Conservation (phyloP, 2,329 filamentous ascomycete species). For the Atkinsonella texensis region DNA sequence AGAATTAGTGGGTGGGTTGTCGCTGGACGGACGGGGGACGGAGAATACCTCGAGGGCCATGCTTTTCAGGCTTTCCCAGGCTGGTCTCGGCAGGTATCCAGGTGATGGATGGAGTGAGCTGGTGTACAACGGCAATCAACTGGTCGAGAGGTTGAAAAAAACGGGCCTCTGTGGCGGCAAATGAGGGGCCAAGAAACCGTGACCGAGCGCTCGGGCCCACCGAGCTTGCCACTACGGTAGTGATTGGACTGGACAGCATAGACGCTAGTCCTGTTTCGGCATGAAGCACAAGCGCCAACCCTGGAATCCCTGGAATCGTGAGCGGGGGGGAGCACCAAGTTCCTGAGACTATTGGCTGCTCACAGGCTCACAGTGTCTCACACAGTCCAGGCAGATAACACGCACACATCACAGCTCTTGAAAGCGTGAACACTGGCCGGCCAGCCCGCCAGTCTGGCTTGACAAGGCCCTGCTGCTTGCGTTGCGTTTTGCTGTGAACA, state of each 20-base stretch:
- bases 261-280: conserved; percentile 8
- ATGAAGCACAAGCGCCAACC: conserved; percentile 9
- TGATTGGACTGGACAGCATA: conserved; percentile 19
- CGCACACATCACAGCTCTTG: neutral
- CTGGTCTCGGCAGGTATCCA: neutral
- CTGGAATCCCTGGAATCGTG: conserved; percentile 20
- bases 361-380: conserved; percentile 2
- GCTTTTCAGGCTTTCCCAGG: neutral
- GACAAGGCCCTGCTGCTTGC: too few relatives aligned
- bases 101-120: neutral
- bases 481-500: too few relatives aligned
- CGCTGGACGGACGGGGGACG: conserved; percentile 4
- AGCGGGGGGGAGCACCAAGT: conserved; percentile 8
- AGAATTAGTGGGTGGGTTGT: neutral
- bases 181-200: conserved; percentile 13
- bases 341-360: neutral
- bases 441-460: too few relatives aligned
- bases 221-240: conserved; percentile 18
- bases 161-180: conserved; percentile 13
- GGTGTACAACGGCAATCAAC: conserved; percentile 16
- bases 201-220: neutral
- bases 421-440: too few relatives aligned
- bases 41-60: neutral
- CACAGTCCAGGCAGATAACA: neutral
- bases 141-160: conserved; percentile 16